A percentile compares a stretch with the other conserved stretches of the same genome.
These are phyloP conservation scores for Clonostachys sp. DNA, from an alignment of 2,329 filamentous ascomycete species.

Conservation along the genomic window DNA sequence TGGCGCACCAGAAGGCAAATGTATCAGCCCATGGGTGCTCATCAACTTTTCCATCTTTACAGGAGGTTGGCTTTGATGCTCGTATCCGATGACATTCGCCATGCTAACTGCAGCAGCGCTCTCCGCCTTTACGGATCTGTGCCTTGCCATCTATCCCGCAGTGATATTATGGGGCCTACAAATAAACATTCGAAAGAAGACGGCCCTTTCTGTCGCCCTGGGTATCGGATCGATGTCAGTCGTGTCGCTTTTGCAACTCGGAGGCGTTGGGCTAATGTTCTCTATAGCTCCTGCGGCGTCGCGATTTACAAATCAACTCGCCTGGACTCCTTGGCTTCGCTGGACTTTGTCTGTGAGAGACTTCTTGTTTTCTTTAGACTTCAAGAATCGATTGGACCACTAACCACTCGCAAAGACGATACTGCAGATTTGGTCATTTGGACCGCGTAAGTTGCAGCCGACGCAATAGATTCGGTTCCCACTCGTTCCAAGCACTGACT, in stretches of 20 bases:
- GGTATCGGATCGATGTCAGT: conserved; percentile 17
- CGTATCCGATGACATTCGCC: background rate
- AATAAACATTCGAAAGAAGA: conserved; percentile 14
- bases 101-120: conserved; percentile 5
- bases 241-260: background rate
- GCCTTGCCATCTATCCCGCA: conserved; percentile 15
- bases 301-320: conserved; percentile 27
- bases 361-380: no score
- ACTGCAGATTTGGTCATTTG: conserved; percentile 28
- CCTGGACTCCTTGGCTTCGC: conserved; percentile 17
- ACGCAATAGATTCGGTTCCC: background rate
- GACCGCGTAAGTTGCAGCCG: conserved; percentile 27
- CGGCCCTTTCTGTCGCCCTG: conserved; percentile 12
- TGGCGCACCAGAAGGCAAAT: conserved; percentile 5
- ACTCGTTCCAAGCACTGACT: background rate
- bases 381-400: no score
- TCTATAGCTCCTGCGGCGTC: conserved; percentile 12
- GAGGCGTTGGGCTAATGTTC: background rate
- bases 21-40: conserved; percentile 9
- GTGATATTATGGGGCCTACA: conserved; percentile 11
- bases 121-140: conserved; percentile 15
- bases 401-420: background rate
- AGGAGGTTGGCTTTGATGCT: conserved; percentile 3
- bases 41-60: conserved; percentile 9
- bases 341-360: conserved; percentile 9